A percentile compares a stretch with the other conserved stretches of the same genome.
These are phyloP conservation scores for Cladosporium velox DNA, from an alignment of 2,329 filamentous ascomycete species.

Conservation along the genomic window DNA sequence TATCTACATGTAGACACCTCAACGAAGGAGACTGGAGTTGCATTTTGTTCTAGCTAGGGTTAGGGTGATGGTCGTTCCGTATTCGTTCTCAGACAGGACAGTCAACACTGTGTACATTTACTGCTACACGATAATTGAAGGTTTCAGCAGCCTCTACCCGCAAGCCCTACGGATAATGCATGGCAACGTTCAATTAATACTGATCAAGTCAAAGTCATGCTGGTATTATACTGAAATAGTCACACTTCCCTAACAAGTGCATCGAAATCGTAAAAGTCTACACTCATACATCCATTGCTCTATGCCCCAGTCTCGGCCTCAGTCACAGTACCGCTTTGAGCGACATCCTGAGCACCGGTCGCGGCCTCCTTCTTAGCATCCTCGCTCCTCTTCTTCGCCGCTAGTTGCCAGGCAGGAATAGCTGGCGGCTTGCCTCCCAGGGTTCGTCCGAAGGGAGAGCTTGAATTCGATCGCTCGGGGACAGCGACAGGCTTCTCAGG, in stretches of 20 bases:
- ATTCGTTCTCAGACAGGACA: not conserved
- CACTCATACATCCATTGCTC: not conserved
- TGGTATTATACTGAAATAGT: not conserved
- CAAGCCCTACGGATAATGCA: not conserved
- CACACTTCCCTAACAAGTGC: not conserved
- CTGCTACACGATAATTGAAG: not conserved
- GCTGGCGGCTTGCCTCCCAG: constrained; percentile 40
- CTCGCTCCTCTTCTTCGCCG: constrained; percentile 50
- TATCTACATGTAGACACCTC: no score
- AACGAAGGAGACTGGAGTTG: no score
- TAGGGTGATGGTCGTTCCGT: not conserved
- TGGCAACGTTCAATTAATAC: not conserved
- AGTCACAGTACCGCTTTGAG: constrained; percentile 31
- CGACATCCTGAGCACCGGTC: constrained; percentile 23
- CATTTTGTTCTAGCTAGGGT: no score
- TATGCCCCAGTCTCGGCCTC: constrained; percentile 19
- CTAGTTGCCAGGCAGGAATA: constrained; percentile 58
- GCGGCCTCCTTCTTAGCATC: constrained; percentile 47
- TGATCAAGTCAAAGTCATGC: not conserved
- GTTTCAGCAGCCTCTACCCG: not conserved
- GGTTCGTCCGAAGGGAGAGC: constrained; percentile 30
- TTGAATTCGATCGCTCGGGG: constrained; percentile 26
- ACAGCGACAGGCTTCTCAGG: constrained; percentile 27
- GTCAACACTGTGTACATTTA: not conserved
- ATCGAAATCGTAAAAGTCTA: not conserved